phyloP scores from a whole-genome alignment of 345 rosid genomes.

The Corchorus olitorius region DNA sequence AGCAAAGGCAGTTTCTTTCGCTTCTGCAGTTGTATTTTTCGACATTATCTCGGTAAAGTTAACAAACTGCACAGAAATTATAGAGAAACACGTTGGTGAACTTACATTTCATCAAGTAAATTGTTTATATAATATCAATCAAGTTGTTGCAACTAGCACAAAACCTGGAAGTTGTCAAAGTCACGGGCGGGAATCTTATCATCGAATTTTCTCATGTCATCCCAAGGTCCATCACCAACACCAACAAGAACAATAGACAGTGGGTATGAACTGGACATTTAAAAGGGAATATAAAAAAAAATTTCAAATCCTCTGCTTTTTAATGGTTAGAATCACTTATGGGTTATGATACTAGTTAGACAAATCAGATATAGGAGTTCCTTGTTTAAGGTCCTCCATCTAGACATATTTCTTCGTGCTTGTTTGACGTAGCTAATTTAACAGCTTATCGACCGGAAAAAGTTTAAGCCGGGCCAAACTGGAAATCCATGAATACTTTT shows the following conservation, averaged over 20 bases:
- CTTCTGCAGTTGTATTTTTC: constrained; percentile 37
- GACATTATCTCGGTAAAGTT: constrained; percentile 79
- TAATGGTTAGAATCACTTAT: neutral
- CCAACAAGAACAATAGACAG: constrained; percentile 74
- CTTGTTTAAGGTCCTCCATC: too few relatives aligned
- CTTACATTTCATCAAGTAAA: neutral
- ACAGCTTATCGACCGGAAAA: too few relatives aligned
- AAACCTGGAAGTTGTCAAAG: constrained; percentile 79
- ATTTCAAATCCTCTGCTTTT: neutral
- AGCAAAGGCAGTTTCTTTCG: constrained; percentile 86
- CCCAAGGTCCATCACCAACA: constrained; percentile 90
- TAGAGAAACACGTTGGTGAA: neutral
- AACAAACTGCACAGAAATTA: constrained; percentile 56
- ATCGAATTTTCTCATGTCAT: constrained; percentile 74
- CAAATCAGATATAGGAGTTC: too few relatives aligned
- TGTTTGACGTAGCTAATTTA: too few relatives aligned
- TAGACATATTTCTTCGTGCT: too few relatives aligned
- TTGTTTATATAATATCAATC: neutral
- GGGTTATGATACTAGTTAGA: neutral
- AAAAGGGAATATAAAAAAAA: neutral
- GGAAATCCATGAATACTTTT: too few relatives aligned
- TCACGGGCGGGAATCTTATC: constrained; percentile 70
- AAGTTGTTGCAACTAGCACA: neutral
- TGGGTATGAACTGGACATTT: constrained; percentile 48
- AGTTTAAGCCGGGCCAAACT: too few relatives aligned